Evolutionary conservation across 345 rosid genomes (phyloP), one percentile per base, ranked within the genome.

Genomic region (Kandelia obovata): DNA sequence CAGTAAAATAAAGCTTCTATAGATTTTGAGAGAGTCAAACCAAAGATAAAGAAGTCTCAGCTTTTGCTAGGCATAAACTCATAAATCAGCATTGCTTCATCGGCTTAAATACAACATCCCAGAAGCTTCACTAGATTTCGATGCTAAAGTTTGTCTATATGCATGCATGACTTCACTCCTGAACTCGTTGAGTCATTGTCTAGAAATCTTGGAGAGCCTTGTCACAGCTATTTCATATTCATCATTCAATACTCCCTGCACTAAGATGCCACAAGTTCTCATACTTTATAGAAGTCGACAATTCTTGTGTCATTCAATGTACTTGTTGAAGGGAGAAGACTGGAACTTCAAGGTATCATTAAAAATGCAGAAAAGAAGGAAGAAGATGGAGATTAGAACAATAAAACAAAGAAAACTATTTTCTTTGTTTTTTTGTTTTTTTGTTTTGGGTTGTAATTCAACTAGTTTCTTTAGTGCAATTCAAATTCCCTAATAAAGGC

Each of bases 71-170:
- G 61, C 72, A 69, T 69, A 16, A 43, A 60, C 47, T 69, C 72
- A 69, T 69, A 69, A 30, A 69, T 28, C 32, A 69, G n/a, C 65
- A 60, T 46, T 47, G 8, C 17, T 21, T 21, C 21, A 21, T 21
- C 21, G 21, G 21, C 21, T 21, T 21, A 21, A 21, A 21, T 21
- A 21, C 21, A 69, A 30, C 65, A 69, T 28, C 65, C 72, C 1
- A 69, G 59, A 35, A 67, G 70, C 61, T 52, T 67, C n/a, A 67
- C 70, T 23, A 67, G 62, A n/a, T 52, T 67, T 13, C 70, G 70
- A 23, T 67, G 70, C 61, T 67, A 61, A 26, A 67, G 70, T 56
- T 67, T 67, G 23, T 47, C 62, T 23, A 55, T 67, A 16, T 34
- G 61, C 47, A 10, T 17, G 52, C 21, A 21, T 21, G 21, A 67